These are phyloP conservation scores for Thoreauomyces humboldtii DNA, from an alignment of 192 early-diverging fungal genomes.

Conservation along the genomic window DNA sequence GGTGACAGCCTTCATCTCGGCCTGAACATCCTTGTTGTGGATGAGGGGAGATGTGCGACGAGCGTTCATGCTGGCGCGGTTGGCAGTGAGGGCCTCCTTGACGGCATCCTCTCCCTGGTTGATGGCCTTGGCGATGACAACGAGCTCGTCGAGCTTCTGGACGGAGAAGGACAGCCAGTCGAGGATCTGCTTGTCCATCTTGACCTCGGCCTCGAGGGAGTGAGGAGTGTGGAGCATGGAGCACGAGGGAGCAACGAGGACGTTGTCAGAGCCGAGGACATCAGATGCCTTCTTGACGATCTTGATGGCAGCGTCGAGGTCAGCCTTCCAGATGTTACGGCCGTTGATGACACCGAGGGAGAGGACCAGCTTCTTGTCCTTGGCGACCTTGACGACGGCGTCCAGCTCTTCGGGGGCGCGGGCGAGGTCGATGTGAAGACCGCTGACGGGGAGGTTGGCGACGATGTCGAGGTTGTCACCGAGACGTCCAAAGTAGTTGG, in stretches of 20 bases:
- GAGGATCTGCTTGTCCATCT: constrained; percentile 72
- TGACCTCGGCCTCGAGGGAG: constrained; percentile 71
- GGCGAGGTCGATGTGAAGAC: constrained; percentile 88
- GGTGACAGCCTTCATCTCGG: constrained; percentile 51
- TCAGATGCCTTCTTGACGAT: constrained; percentile 64
- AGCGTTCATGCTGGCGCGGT: constrained; percentile 52
- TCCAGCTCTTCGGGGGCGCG: constrained; percentile 81
- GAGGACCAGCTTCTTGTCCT: constrained; percentile 59
- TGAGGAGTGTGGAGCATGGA: constrained; percentile 91
- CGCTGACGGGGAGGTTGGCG: constrained; percentile 71
- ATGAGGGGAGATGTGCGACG: constrained; percentile 78
- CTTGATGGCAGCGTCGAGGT: constrained; percentile 71
- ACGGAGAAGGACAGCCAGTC: constrained; percentile 93
- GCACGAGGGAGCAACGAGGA: constrained; percentile 88
- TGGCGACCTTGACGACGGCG: constrained; percentile 55
- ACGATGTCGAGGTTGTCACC: constrained; percentile 70
- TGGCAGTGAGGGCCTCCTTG: constrained; percentile 65
- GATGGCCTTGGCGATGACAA: constrained; percentile 61
- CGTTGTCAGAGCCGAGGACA: constrained; percentile 66
- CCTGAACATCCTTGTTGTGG: constrained; percentile 78
- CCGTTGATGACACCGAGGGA: constrained; percentile 95
- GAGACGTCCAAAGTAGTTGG: constrained; percentile 93
- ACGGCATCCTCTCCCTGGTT: constrained; percentile 57
- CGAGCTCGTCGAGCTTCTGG: constrained; percentile 88
- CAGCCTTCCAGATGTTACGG: constrained; percentile 97